These are phyloP conservation scores for Casuarina cunninghamiana DNA, from an alignment of 306 rosid genomes.

Conservation along the genomic window DNA sequence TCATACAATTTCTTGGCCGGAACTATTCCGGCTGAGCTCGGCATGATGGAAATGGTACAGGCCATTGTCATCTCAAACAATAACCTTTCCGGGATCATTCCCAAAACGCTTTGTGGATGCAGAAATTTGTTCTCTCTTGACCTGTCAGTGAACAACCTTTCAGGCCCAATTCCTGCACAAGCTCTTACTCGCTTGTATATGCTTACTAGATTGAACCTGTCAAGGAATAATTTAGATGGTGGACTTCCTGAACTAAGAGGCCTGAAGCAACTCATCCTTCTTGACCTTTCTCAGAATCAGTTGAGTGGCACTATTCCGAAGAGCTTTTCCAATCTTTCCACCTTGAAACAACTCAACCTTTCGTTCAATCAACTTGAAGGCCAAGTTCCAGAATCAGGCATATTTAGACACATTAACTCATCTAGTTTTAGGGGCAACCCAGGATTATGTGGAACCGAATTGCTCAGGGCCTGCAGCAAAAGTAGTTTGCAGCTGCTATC, in stretches of 20 bases:
- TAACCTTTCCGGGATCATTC: conserved; percentile 69
- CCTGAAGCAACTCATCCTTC: conserved; percentile 52
- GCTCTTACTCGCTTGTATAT: conserved; percentile 44
- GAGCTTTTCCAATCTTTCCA: conserved; percentile 52
- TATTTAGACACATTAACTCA: conserved; percentile 49
- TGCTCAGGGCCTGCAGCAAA: conserved; percentile 46
- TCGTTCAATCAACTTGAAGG: conserved; percentile 85
- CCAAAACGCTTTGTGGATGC: conserved; percentile 53
- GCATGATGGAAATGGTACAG: conserved; percentile 66
- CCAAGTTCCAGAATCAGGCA: conserved; percentile 58
- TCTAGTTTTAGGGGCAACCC: conserved; percentile 68
- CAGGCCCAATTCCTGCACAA: conserved; percentile 68
- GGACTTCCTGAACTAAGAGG: conserved; percentile 53
- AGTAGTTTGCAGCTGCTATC: conserved; percentile 39
- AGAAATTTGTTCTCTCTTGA: conserved; percentile 68
- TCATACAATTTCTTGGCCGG: conserved; percentile 75
- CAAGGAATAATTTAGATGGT: conserved; percentile 67
- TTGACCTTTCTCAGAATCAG: conserved; percentile 80
- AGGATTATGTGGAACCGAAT: conserved; percentile 65
- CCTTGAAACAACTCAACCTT: conserved; percentile 60
- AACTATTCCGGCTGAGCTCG: conserved; percentile 64
- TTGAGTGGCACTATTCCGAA: conserved; percentile 62
- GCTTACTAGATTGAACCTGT: conserved; percentile 68
- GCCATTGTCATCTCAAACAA: conserved; percentile 81
- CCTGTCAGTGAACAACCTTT: conserved; percentile 68